Evolutionary conservation across 2,329 filamentous ascomycete species (phyloP).

Genomic region (Lachnellula cervina): DNA sequence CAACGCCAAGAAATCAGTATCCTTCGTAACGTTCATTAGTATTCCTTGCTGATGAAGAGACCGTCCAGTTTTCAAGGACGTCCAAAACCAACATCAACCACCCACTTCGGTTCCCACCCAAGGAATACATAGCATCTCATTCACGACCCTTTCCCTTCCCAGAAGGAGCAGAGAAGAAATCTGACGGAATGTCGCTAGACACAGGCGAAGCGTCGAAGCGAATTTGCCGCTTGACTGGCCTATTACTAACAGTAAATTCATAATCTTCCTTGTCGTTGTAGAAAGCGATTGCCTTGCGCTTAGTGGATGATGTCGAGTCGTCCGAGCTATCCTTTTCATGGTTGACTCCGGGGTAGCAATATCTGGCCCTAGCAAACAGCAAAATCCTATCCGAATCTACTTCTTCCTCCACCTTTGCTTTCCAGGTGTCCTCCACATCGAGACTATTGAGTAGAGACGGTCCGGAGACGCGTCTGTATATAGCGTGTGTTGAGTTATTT

Average conservation of each 20-base stretch:
- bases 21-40: neutral
- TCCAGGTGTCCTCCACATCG: too few species aligned
- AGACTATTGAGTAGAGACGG: too few species aligned
- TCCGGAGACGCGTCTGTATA: too few species aligned
- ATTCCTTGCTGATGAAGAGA: too few species aligned
- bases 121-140: neutral
- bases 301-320: neutral
- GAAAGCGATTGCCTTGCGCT: neutral
- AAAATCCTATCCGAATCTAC: too few species aligned
- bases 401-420: too few species aligned
- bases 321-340: too few species aligned
- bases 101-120: neutral
- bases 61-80: too few species aligned
- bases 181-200: neutral
- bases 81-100: neutral
- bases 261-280: neutral
- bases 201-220: neutral
- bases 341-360: too few species aligned
- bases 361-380: too few species aligned
- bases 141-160: too few species aligned
- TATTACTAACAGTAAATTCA: neutral
- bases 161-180: neutral
- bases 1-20: neutral
- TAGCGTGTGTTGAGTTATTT: too few species aligned
- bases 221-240: neutral